Base-by-base conservation (phyloP, 139 green algal genomes). In the Penium margaritaceum region DNA sequence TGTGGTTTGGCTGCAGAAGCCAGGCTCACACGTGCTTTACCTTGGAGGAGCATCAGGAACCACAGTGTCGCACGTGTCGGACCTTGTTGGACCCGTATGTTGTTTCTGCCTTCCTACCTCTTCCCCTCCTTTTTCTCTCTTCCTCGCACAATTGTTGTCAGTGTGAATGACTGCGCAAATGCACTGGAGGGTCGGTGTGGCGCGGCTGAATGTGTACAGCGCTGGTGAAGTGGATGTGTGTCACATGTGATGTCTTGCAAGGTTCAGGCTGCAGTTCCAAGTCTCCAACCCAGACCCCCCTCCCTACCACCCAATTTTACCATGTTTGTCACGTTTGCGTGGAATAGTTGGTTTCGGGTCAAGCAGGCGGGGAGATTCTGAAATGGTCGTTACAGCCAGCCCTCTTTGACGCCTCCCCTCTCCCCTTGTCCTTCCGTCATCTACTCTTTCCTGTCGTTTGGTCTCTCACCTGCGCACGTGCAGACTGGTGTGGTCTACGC, bases 11-110 rank as follows among this genome's bases (percentile, higher is more conserved):
- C 6, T 76, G 72, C 76, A 83, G 77, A 72, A 70, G 32, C 77
- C 77, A n/a, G 78, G 78, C 15, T 44, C 58, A 21, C 76, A 88
- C 61, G 87, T 97, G 63, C 86, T 99, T 39, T 99, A 99, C 85
- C 84, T 99, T 29, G 95, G 95, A 37, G 94, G 87, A 19, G 94
- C 94, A 2, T 92, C 86, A 33, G 91, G 91, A 30, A 97, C 92
- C 33, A 91, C 86, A 29, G 94, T 98, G 0, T 93, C 85, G 6
- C 94, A 98, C 78, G 92, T 95, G 63, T 93, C 85, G 2, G 89
- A 94, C 43, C 17, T 87, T 36, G 90, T 97, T 19, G 93, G 93
- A n/a, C 90, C 92, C 41, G 41, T 51, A 51, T 51, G 9, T 51
- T 7, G 7, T 51, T 51, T 51, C 41, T 51, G 41, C 41, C 41